These are phyloP conservation scores for Byssothecium circinans DNA, from an alignment of 2,329 filamentous ascomycete genomes.

Conservation along the genomic window DNA sequence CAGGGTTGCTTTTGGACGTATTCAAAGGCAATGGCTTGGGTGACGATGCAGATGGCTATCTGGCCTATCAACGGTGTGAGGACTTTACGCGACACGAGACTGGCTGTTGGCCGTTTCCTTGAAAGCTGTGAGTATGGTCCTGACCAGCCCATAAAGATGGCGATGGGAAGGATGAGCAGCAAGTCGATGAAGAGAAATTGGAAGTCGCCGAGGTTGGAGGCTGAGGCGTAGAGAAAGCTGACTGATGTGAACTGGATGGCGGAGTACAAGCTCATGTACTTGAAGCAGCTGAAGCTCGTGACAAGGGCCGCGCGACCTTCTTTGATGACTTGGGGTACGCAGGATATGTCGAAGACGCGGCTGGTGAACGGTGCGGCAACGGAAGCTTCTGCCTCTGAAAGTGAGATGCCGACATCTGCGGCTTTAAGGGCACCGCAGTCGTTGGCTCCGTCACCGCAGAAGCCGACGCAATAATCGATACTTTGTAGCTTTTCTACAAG, in stretches of 20 bases:
- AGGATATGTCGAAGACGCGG: conserved; percentile 92
- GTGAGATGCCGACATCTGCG: conserved; percentile 93
- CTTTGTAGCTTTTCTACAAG: conserved; percentile 95
- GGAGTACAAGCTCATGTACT: conserved; percentile 98
- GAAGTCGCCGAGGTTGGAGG: conserved; percentile 94
- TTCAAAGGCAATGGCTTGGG: conserved; percentile 74
- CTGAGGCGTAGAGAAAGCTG: conserved; percentile 91
- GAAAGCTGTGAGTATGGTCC: conserved; percentile 77
- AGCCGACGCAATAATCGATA: conserved; percentile 92
- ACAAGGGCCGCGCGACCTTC: conserved; percentile 93
- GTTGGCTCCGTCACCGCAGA: conserved; percentile 96
- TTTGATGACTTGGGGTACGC: conserved; percentile 87
- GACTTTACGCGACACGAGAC: conserved; percentile 90
- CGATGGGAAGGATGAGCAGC: conserved; percentile 88
- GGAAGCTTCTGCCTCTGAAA: conserved; percentile 95
- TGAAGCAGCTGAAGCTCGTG: conserved; percentile 99
- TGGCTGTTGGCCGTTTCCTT: conserved; percentile 85
- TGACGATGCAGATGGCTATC: conserved; percentile 75
- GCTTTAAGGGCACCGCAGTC: conserved; percentile 97
- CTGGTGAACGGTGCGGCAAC: conserved; percentile 98
- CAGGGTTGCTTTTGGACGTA: conserved; percentile 78
- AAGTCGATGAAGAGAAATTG: conserved; percentile 98
- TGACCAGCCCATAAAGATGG: conserved; percentile 98
- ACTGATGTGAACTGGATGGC: conserved; percentile 99
- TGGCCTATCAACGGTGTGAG: conserved; percentile 87